Percentiles rank a stretch among this genome's conserved stretches.
phyloP scores from a whole-genome alignment of 345 rosid species.

The Gossypium herbaceum region DNA sequence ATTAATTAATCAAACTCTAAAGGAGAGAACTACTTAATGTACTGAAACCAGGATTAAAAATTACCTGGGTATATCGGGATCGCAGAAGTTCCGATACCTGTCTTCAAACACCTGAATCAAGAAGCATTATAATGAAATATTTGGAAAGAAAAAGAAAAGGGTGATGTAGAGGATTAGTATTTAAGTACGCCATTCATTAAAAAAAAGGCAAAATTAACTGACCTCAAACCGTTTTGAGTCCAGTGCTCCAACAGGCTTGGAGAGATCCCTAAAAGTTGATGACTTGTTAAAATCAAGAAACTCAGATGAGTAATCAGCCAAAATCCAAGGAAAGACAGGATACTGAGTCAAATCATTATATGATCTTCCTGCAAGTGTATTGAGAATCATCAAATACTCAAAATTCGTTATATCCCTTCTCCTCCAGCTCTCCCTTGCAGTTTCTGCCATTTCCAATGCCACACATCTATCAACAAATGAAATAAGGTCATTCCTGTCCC shows the following conservation, averaged over 20 bases:
- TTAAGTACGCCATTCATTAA: not conserved
- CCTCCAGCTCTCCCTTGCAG: conserved; percentile 91
- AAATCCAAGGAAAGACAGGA: conserved; percentile 95
- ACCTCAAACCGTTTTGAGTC: conserved; percentile 92
- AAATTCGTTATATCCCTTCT: conserved; percentile 93
- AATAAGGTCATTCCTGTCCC: conserved; percentile 77
- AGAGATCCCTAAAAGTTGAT: conserved; percentile 87
- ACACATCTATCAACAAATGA: conserved; percentile 85
- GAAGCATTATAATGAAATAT: conserved; percentile 19
- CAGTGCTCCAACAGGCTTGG: conserved; percentile 96
- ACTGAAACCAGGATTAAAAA: conserved; percentile 5
- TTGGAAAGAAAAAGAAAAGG: not conserved
- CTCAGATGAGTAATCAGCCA: conserved; percentile 90
- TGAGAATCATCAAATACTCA: conserved; percentile 89
- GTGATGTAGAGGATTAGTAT: not conserved
- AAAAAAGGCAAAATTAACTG: conserved; percentile 11
- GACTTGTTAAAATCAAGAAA: conserved; percentile 91
- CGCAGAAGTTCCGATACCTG: conserved; percentile 83
- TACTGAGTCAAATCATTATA: conserved; percentile 95
- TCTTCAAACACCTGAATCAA: conserved; percentile 78
- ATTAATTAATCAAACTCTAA: not conserved
- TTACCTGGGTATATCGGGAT: conserved; percentile 98
- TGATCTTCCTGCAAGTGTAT: conserved; percentile 93
- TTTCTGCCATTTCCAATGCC: conserved; percentile 90
- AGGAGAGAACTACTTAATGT: conserved; percentile 1